Conservation (phyloP, 805 yeast genomes). For the Sporopachydermia quercuum region DNA sequence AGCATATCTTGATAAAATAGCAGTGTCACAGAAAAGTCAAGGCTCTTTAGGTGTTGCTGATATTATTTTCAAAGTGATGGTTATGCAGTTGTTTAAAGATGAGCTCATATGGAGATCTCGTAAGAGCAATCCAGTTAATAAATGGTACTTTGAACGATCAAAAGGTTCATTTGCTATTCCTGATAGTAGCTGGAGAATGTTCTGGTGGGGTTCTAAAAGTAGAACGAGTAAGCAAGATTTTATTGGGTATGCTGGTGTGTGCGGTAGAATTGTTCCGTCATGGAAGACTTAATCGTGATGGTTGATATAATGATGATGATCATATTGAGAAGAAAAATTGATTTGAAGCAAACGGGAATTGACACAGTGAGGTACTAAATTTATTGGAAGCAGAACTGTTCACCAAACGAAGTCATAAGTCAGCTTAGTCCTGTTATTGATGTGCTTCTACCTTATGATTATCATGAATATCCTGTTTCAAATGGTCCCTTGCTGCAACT, state of each 20-base stretch:
- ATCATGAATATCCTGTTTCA: no score
- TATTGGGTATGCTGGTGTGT: not conserved
- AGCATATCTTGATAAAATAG: constrained; percentile 88
- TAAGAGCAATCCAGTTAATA: constrained; percentile 76
- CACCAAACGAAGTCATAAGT: no score
- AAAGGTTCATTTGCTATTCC: constrained; percentile 45
- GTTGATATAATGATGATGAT: no score
- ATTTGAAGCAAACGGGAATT: no score
- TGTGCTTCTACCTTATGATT: no score
- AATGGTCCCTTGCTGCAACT: no score
- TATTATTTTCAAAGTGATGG: constrained; percentile 71
- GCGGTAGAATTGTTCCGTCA: not conserved
- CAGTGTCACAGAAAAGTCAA: constrained; percentile 69
- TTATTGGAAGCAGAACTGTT: no score
- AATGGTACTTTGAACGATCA: constrained; percentile 94
- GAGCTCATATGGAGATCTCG: constrained; percentile 88
- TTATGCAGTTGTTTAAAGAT: constrained; percentile 44
- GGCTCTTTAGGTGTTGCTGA: constrained; percentile 93
- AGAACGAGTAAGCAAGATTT: constrained; percentile 4
- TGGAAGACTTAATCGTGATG: constrained; percentile 1
- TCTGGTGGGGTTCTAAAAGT: constrained; percentile 25
- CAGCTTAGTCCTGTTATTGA: no score
- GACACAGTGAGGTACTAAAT: no score
- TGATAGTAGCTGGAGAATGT: constrained; percentile 25
- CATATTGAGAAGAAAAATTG: no score